phyloP scores from a whole-genome alignment of 305 asterid species.

The Rubia peregrina region DNA sequence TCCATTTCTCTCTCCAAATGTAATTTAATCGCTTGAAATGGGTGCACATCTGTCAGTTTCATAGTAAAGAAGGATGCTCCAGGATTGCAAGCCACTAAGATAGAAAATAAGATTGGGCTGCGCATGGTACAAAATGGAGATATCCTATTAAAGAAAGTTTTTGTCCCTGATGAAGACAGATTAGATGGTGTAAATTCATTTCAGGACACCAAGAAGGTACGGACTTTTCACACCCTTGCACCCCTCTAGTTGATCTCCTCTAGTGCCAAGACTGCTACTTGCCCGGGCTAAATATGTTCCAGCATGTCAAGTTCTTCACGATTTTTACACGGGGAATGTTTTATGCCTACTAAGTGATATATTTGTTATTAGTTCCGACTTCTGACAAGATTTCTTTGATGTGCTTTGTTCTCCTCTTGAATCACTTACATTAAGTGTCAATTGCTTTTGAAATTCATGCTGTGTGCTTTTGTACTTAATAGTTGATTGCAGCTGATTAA shows the following conservation, averaged over 20 bases:
- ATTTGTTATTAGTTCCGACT: no score
- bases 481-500: conserved; percentile 1
- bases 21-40: conserved; percentile 7
- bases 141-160: conserved; percentile 66
- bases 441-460: neutral
- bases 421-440: neutral
- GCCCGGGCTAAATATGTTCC: neutral
- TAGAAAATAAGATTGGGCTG: conserved; percentile 84
- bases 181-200: conserved; percentile 83
- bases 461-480: neutral
- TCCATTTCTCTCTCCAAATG: neutral
- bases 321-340: neutral
- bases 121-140: conserved; percentile 95
- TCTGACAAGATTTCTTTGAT: neutral
- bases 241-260: neutral
- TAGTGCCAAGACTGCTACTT: neutral
- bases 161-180: conserved; percentile 90
- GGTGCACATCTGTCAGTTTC: conserved; percentile 42
- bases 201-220: conserved; percentile 88
- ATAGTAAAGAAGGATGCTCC: conserved; percentile 77
- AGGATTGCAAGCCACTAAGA: conserved; percentile 86
- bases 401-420: neutral
- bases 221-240: conserved; percentile 4
- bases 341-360: neutral
- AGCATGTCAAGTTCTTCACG: neutral